Evolutionary conservation across 805 yeast species (phyloP), one percentile per base, ranked within the genome.

Genomic region (Huiozyma naganishii): DNA sequence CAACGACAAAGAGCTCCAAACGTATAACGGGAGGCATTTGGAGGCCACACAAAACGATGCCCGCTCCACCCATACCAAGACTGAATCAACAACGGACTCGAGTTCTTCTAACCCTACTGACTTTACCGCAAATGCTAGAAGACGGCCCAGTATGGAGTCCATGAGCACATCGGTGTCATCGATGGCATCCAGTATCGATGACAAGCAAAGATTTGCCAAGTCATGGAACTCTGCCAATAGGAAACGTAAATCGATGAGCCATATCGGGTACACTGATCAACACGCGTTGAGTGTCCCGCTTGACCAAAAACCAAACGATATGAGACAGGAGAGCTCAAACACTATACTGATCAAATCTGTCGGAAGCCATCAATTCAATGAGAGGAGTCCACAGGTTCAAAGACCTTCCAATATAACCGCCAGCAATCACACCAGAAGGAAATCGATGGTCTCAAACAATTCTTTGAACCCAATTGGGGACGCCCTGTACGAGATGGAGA

Each of bases 181-280:
- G 6, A 50, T 58, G 50, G 62, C 57, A 4, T 54, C 57, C 35
- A 57, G 56, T 46, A 59, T 61, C 17, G 62, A 55, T 41, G 66
- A 61, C 23, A 57, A 58, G 1, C 61, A 59, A 42, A 51, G 64
- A 29, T 59, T 59, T 49, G 63, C 61, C 5, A 59, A 60, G 44
- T 61, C 66, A 6, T 61, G 66, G 66, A 61, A 61, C 40, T 60
- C 64, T 4, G 50, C 55, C 7, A 43, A 41, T 23, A 55, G 65
- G 46, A 58, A 57, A 41, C 44, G 64, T 13, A 61, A 59, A 46
- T 61, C 62, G 3, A 47, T 57, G 46, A 52, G 52, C 41, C 49
- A 55, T 30, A 42, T 54, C 23, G 49, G n/a, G 27, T 34, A 9
- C 27, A 13, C 13, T 9, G 11, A 9, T 11, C 11, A 30, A 9